A percentile compares a stretch with the other conserved stretches of the same genome.
These are phyloP conservation scores for Tricholoma bakamatsutake DNA, from an alignment of 768 basidiomycete species.

Conservation along the genomic window DNA sequence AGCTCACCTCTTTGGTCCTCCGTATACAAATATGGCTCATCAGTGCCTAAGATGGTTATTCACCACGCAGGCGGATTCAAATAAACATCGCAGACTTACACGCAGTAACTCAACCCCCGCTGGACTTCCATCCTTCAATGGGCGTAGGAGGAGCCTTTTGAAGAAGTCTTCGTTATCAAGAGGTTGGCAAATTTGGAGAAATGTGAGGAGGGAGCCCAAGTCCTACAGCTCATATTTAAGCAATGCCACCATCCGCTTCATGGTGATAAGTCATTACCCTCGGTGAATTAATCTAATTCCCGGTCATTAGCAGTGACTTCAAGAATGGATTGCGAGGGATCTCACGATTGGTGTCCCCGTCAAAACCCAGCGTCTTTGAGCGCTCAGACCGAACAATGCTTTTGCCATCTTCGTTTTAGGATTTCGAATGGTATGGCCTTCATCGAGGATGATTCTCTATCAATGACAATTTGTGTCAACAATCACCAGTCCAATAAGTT, in stretches of 20 bases:
- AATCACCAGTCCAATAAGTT: not conserved
- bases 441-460: slow-evolving; percentile 78
- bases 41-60: slow-evolving; percentile 41
- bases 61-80: slow-evolving; percentile 6
- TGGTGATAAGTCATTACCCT: slow-evolving; percentile 32
- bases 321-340: slow-evolving; percentile 4
- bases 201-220: slow-evolving; percentile 80
- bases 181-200: slow-evolving; percentile 81
- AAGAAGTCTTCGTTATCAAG: slow-evolving; percentile 81
- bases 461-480: not conserved
- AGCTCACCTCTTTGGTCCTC: slow-evolving; percentile 69
- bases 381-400: slow-evolving; percentile 55
- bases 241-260: not conserved
- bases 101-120: slow-evolving; percentile 65
- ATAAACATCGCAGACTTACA: slow-evolving; percentile 32
- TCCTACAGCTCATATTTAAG: slow-evolving; percentile 42
- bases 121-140: slow-evolving; percentile 63
- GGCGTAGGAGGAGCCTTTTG: slow-evolving; percentile 72
- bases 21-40: slow-evolving; percentile 79
- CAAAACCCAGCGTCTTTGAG: slow-evolving; percentile 74
- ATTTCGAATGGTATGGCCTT: slow-evolving; percentile 86
- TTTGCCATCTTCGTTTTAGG: slow-evolving; percentile 79
- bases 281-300: slow-evolving; percentile 68
- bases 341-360: slow-evolving; percentile 88
- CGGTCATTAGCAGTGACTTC: not conserved